Conservation (phyloP, 306 rosid species). For the Canavalia ensiformis region DNA sequence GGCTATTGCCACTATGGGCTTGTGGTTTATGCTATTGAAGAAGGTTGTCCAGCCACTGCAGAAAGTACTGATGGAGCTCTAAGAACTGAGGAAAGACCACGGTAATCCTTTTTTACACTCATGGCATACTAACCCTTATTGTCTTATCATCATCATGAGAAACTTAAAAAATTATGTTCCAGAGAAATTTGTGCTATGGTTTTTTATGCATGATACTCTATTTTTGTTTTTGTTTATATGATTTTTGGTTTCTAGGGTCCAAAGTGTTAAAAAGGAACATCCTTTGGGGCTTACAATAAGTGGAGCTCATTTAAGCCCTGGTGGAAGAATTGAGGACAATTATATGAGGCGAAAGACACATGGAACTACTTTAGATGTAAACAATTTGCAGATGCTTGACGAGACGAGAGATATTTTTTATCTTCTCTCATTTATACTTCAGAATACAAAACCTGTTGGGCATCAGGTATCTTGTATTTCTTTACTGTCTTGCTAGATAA, state of each 20-base stretch:
- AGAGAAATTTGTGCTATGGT: conserved; percentile 24
- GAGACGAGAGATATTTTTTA: conserved; percentile 90
- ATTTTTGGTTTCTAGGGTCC: conserved; percentile 54
- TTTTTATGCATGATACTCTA: conserved; percentile 22
- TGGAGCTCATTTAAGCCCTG: conserved; percentile 55
- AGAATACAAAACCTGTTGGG: conserved; percentile 95
- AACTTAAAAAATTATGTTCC: conserved; percentile 9
- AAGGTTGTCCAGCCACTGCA: conserved; percentile 49
- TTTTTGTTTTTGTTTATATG: conserved; percentile 22
- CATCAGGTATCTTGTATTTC: conserved; percentile 82
- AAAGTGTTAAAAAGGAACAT: conserved; percentile 55
- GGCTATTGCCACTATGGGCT: conserved; percentile 97
- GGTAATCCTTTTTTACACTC: conserved; percentile 64
- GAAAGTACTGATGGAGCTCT: conserved; percentile 59
- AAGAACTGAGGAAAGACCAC: conserved; percentile 62
- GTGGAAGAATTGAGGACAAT: conserved; percentile 58
- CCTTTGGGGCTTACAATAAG: conserved; percentile 56
- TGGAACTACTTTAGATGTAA: conserved; percentile 73
- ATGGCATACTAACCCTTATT: background rate
- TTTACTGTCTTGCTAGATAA: conserved; percentile 31
- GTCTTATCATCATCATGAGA: conserved; percentile 8
- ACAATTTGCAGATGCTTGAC: conserved; percentile 76
- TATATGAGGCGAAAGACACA: conserved; percentile 62
- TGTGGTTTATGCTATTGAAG: conserved; percentile 72
- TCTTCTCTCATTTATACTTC: conserved; percentile 89